Evolutionary conservation across 768 basidiomycete genomes (phyloP).

Genomic region (Tulasnella sp.): DNA sequence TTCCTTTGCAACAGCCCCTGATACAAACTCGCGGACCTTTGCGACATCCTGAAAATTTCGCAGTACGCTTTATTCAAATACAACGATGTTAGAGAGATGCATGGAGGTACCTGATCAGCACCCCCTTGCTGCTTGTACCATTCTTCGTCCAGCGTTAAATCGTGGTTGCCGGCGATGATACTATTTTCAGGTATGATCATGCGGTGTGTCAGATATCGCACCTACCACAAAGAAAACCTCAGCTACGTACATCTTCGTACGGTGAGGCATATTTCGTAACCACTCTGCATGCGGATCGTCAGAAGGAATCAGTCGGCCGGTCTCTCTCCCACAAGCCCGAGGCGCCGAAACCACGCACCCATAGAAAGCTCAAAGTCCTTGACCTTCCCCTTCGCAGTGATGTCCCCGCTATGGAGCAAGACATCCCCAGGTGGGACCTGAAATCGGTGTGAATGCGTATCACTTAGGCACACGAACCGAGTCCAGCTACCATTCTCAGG

Average conservation of each 20-base stretch:
- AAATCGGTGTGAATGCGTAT: slow-evolving; percentile 21
- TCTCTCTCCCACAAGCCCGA: background rate
- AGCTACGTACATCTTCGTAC: slow-evolving; percentile 16
- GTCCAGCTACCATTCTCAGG: slow-evolving; percentile 13
- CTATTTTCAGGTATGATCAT: slow-evolving; percentile 18
- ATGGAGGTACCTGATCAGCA: background rate
- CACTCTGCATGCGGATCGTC: slow-evolving; percentile 2
- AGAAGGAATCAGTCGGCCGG: background rate
- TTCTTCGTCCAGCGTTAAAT: slow-evolving; percentile 5
- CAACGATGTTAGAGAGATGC: background rate
- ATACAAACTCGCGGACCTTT: slow-evolving; percentile 1
- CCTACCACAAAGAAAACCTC: background rate
- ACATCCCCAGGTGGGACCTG: slow-evolving; percentile 21
- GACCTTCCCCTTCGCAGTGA: slow-evolving; percentile 12
- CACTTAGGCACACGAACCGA: slow-evolving; percentile 21
- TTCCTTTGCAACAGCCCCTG: background rate
- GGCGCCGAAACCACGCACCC: background rate
- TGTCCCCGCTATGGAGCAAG: slow-evolving; percentile 21
- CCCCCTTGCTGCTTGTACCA: slow-evolving; percentile 1
- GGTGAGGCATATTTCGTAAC: slow-evolving; percentile 12
- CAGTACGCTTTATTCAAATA: background rate
- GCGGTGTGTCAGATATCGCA: background rate
- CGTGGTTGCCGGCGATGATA: slow-evolving; percentile 20
- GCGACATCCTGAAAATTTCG: background rate
- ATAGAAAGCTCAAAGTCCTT: slow-evolving; percentile 1